A percentile compares a stretch with the other conserved stretches of the same genome.
These are phyloP conservation scores for Skeletonema grethae DNA, from an alignment of 108 stramenopile genomes.

Conservation along the genomic window DNA sequence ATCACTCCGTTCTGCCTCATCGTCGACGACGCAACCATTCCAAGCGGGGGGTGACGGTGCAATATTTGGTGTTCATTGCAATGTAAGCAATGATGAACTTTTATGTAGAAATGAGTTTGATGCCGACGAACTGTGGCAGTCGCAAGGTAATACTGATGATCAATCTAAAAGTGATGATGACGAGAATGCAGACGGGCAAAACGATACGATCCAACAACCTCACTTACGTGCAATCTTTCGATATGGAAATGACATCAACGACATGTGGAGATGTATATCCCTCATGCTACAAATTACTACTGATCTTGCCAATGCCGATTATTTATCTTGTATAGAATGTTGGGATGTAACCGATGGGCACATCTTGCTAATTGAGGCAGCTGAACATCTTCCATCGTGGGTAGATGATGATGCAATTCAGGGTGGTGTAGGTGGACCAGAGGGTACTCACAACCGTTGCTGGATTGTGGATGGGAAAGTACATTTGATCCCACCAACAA, in stretches of 20 bases:
- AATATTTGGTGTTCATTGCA: conserved; percentile 69
- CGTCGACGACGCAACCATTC: conserved; percentile 42
- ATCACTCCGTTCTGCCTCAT: conserved; percentile 20
- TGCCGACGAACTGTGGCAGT: conserved; percentile 36
- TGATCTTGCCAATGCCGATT: conserved; percentile 14
- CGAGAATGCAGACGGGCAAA: neutral
- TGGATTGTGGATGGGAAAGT: conserved; percentile 68
- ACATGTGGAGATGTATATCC: conserved; percentile 64
- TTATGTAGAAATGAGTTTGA: conserved; percentile 14
- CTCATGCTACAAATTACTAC: conserved; percentile 46
- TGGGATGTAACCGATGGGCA: conserved; percentile 81
- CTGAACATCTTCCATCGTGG: conserved; percentile 69
- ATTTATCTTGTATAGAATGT: conserved; percentile 52
- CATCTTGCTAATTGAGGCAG: conserved; percentile 69
- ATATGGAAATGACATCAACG: conserved; percentile 61
- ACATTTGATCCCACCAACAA: conserved; percentile 48
- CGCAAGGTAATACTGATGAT: conserved; percentile 6
- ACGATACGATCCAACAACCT: conserved; percentile 25
- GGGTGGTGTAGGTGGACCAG: conserved; percentile 52
- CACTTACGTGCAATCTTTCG: conserved; percentile 69
- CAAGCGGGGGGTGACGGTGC: conserved; percentile 73
- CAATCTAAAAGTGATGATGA: neutral
- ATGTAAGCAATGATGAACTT: conserved; percentile 10
- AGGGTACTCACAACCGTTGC: conserved; percentile 55
- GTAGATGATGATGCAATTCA: conserved; percentile 62